phyloP scores from a whole-genome alignment of 202 grass and related monocot species.

The Setaria italica region DNA sequence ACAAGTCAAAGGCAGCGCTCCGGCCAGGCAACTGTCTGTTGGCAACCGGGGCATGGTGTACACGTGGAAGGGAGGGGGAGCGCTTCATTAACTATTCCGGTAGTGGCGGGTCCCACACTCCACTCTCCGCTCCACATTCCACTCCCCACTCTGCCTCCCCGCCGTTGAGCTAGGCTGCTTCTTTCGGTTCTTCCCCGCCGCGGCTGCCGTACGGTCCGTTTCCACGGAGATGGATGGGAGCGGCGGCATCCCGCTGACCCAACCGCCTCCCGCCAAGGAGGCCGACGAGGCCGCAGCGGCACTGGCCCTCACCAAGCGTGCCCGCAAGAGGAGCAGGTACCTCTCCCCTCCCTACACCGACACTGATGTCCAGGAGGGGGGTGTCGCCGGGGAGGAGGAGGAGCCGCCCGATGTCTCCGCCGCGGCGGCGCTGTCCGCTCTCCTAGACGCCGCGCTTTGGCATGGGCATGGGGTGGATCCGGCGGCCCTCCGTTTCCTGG shows the following conservation, averaged over 20 bases:
- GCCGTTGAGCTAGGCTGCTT: background rate
- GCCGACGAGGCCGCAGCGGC: background rate
- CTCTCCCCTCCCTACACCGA: constrained; percentile 46
- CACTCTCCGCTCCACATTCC: background rate
- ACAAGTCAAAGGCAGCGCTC: too few relatives aligned
- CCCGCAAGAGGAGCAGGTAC: constrained; percentile 62
- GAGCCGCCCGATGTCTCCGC: background rate
- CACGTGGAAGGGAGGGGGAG: background rate
- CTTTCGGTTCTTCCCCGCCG: background rate
- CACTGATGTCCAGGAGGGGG: background rate
- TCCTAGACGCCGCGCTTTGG: constrained; percentile 17
- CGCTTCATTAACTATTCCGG: background rate
- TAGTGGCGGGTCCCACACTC: background rate
- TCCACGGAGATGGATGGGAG: background rate
- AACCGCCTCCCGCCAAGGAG: background rate
- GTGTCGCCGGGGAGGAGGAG: background rate
- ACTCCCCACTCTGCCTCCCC: background rate
- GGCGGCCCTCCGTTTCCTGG: constrained; percentile 33
- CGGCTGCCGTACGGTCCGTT: background rate
- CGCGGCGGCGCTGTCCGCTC: constrained; percentile 39
- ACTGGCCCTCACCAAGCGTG: constrained; percentile 36
- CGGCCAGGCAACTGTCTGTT: too few relatives aligned
- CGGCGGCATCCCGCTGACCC: background rate
- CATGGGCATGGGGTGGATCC: background rate
- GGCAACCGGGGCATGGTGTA: too few relatives aligned